Base-by-base conservation (phyloP, 2,329 filamentous ascomycete genomes). In the Torrubiella hemipterigena region DNA sequence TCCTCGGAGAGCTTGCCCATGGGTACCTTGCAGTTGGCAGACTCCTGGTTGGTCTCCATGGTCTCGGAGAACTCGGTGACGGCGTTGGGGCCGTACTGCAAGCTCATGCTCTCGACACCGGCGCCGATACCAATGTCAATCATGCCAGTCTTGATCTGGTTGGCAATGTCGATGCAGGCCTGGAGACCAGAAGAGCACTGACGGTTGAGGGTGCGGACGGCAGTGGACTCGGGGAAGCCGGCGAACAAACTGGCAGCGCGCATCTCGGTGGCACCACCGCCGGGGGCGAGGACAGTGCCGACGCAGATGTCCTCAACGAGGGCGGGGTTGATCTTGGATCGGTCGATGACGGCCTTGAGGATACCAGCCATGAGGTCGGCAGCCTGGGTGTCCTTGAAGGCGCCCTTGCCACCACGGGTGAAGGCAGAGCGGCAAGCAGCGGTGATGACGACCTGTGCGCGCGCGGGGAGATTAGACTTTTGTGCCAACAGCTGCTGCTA, bases 241-340 rank as follows among this genome's bases (percentile, higher is more conserved):
- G 91, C 91, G 6, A 85, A 84, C 35, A 96, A 69, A 33, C 80
- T 79, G 21, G 91, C 91, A 37, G 86, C 91, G 42, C 91, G 81
- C 77, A 94, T 95, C 64, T 96, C 91, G 28, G 91, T 96, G 15
- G 91, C 91, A 44, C 89, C 91, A 45, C 86, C 91, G 39, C 91
- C 91, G 20, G 89, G 89, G 13, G 89, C 77, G 29, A 98, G 77
- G 18, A 98, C 91, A 34, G 79, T 81, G 43, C 91, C 91, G 36
- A 96, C 87, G 31, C 81, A 81, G 42, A 98, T 80, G 53, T 98
- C 91, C 58, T 96, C 84, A 29, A 98, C 85, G 21, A 91, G 69
- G 22, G 64, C 65, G 15, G 91, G 87, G 60, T 95, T 82, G 59
- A 96, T 93, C 42, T 77, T 77, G 43, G 87, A 95, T 47, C 85